Base-by-base conservation (phyloP, 768 basidiomycete genomes). In the Boletales sp. region DNA sequence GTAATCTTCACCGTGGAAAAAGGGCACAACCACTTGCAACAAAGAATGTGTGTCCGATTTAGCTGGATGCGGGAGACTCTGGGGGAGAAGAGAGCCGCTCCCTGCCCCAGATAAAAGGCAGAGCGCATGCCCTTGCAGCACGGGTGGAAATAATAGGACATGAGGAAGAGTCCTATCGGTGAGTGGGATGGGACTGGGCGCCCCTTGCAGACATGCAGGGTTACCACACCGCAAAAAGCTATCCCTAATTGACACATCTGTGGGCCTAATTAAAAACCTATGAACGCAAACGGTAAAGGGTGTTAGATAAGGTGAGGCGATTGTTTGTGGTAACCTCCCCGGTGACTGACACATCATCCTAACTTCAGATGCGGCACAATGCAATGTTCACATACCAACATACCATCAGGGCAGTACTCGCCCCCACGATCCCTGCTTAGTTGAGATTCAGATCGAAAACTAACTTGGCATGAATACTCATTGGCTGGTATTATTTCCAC, bases 1-100 rank as follows among this genome's bases (percentile, higher is more conserved):
- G 52, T 57, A 44, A 56, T 58, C 53, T 61, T 55, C 41, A 62
- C 54, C 65, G 65, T 67, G 66, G 65, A 63, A 67, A n/a, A 68
- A 66, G 51, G 49, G 58, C 1, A 51, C 59, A 36, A 42, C 28
- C 15, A 21, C 41, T 15, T 33, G 48, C n/a, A 35, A 53, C 48
- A 54, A 55, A 57, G 31, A 43, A 33, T 52, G 56, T 33, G 55
- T 18, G 47, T 42, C 51, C 49, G 41, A 44, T 36, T 8, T 31
- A 32, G 42, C 33, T 41, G 25, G 39, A 46, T 37, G 25, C 25
- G 58, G 51, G 55, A 40, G 46, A 17, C 34, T 31, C 51, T 49
- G 48, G 53, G 50, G 15, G 44, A 19, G 46, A 40, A 41, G 14
- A 45, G 50, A 44, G 17, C 38, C 9, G 45, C 40, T 36, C 41